Conservation (phyloP, 441 rosid genomes). For the Macaranga tanarius region DNA sequence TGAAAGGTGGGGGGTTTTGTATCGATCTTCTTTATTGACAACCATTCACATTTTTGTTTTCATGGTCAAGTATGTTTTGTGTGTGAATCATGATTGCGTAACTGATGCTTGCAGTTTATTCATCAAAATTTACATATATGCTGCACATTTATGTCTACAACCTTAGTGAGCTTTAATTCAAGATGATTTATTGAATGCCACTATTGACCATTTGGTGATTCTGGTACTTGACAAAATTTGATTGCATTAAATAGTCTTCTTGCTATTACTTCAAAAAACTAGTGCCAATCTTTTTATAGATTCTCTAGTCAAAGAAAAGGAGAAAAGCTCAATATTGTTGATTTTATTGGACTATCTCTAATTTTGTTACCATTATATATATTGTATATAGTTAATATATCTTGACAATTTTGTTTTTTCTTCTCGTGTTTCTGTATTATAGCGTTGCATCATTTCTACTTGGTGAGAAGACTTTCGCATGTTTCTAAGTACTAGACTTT, state of each 20-base stretch:
- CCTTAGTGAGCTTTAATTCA: background rate
- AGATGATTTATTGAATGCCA: background rate
- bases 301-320: background rate
- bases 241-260: background rate
- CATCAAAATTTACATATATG: background rate
- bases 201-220: background rate
- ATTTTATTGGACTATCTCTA: background rate
- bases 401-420: too few relatives aligned
- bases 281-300: background rate
- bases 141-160: background rate
- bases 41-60: background rate
- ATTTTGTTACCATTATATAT: background rate
- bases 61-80: background rate
- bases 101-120: background rate
- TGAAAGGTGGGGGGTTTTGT: slow-evolving; percentile 61
- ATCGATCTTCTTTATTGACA: background rate
- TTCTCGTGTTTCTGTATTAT: too few relatives aligned
- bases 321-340: background rate
- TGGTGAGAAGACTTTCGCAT: too few relatives aligned
- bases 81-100: background rate
- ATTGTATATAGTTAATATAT: too few relatives aligned
- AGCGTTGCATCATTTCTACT: too few relatives aligned
- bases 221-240: too few relatives aligned
- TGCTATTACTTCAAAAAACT: background rate
- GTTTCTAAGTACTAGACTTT: too few relatives aligned